Evolutionary conservation across 2,329 filamentous ascomycete genomes (phyloP).

Genomic region (Tolypocladium album): DNA sequence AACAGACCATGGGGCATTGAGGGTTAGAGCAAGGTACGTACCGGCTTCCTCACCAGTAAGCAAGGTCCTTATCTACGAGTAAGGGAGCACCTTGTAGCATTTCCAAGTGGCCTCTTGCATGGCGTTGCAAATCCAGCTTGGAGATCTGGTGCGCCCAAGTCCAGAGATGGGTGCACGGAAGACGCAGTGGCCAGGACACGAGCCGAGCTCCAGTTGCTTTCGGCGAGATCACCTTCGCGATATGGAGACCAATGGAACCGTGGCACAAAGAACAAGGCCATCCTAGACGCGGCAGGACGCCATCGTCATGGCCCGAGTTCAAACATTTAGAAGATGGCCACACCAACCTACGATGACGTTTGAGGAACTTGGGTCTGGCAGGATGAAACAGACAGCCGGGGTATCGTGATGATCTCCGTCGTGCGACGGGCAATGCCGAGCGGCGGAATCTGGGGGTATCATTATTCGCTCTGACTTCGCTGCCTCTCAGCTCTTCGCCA

Average conservation of each 20-base stretch:
- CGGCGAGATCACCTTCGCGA: slow-evolving; percentile 10
- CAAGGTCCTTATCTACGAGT: not conserved
- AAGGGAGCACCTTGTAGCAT: no score
- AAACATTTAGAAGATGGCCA: slow-evolving; percentile 11
- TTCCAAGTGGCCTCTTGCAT: not conserved
- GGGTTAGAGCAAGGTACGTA: not conserved
- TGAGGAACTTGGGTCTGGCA: slow-evolving; percentile 6
- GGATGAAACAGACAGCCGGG: not conserved
- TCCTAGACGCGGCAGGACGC: slow-evolving; percentile 8
- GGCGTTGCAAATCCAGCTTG: not conserved
- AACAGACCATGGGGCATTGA: not conserved
- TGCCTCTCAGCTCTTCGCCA: not conserved
- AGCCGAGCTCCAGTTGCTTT: not conserved
- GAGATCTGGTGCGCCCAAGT: not conserved
- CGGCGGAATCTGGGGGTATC: not conserved
- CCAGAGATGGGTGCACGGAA: not conserved
- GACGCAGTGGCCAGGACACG: not conserved
- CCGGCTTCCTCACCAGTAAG: not conserved
- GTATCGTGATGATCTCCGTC: not conserved
- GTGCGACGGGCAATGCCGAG: not conserved
- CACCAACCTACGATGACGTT: slow-evolving; percentile 15
- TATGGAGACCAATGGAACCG: slow-evolving; percentile 4
- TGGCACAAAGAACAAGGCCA: no score
- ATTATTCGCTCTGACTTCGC: not conserved
- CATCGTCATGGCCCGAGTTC: slow-evolving; percentile 19